Conservation (phyloP, 352 stramenopile species). For the Phytophthora niederhauseri region DNA sequence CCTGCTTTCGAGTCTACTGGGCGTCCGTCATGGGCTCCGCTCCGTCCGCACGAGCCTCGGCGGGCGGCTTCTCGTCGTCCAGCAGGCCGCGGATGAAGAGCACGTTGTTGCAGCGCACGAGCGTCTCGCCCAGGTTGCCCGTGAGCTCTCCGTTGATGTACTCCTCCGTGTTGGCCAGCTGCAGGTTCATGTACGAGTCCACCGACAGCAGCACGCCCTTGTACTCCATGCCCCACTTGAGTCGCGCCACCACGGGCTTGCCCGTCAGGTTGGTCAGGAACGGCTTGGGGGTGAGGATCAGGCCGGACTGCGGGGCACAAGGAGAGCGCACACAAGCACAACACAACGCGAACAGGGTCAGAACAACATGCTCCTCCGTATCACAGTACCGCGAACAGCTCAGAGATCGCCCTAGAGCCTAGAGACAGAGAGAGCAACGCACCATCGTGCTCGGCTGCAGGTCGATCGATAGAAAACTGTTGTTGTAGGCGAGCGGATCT, state of each 20-base stretch:
- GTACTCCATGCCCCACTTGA: conserved; percentile 99
- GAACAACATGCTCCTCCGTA: neutral
- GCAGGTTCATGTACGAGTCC: conserved; percentile 99
- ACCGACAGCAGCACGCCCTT: conserved; percentile 94
- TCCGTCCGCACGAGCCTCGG: conserved; percentile 29
- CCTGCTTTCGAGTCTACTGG: conserved; percentile 19
- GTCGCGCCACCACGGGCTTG: conserved; percentile 96
- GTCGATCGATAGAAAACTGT: conserved; percentile 33
- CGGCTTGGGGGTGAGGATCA: conserved; percentile 96
- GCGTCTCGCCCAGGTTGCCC: conserved; percentile 97
- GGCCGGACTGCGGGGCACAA: conserved; percentile 53
- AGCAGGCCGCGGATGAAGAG: conserved; percentile 94
- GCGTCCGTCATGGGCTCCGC: conserved; percentile 52
- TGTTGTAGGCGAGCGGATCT: conserved; percentile 14
- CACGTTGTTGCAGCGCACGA: conserved; percentile 99
- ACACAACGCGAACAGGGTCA: conserved; percentile 14
- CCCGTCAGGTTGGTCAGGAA: conserved; percentile 95
- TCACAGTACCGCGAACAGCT: neutral
- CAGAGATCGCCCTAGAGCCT: neutral
- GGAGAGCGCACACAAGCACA: conserved; percentile 17
- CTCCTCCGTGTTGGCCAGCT: conserved; percentile 97
- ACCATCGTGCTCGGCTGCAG: conserved; percentile 32
- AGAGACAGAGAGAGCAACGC: conserved; percentile 8
- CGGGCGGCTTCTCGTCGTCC: conserved; percentile 75
- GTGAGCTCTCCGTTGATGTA: conserved; percentile 97